A percentile compares a stretch with the other conserved stretches of the same genome.
These are phyloP conservation scores for Pisolithus albus DNA, from an alignment of 768 basidiomycete species.

Conservation along the genomic window DNA sequence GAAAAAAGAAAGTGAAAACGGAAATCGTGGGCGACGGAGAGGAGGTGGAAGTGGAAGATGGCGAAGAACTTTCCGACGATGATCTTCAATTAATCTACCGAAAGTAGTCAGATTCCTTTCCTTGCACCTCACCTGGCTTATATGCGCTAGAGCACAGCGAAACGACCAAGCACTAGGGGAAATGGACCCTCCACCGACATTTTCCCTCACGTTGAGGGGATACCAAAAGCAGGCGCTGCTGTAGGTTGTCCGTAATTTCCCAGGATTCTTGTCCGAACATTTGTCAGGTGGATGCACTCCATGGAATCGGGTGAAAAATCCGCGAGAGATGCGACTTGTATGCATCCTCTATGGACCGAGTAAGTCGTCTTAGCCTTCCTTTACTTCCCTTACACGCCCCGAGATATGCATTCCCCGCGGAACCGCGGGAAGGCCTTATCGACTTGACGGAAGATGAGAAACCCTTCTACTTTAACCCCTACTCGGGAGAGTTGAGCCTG, in stretches of 20 bases:
- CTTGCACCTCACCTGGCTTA: constrained; percentile 1
- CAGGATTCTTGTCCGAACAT: background rate
- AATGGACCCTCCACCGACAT: constrained; percentile 76
- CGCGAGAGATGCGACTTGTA: constrained; percentile 60
- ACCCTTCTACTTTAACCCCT: constrained; percentile 84
- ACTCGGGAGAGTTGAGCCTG: constrained; percentile 83
- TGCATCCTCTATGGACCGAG: constrained; percentile 96
- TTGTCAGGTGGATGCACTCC: constrained; percentile 83
- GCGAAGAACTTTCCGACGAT: constrained; percentile 73
- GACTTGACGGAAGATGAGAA: constrained; percentile 78
- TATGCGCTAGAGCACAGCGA: constrained; percentile 62
- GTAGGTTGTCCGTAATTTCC: constrained; percentile 31
- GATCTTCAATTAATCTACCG: constrained; percentile 81
- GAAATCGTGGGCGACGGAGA: constrained; percentile 79
- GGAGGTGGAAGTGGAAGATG: constrained; percentile 78
- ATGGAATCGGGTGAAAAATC: constrained; percentile 71
- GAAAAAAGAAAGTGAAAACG: constrained; percentile 38
- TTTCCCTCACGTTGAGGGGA: constrained; percentile 65
- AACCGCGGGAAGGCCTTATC: constrained; percentile 52
- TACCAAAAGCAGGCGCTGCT: constrained; percentile 93
- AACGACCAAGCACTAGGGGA: constrained; percentile 70
- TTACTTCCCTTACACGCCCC: constrained; percentile 2
- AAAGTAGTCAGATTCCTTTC: constrained; percentile 43
- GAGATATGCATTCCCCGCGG: constrained; percentile 70
- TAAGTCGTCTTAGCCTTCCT: constrained; percentile 32